A percentile compares a stretch with the other conserved stretches of the same genome.
phyloP scores from a whole-genome alignment of 805 yeast genomes.

The Yamadazyma phyllophila region DNA sequence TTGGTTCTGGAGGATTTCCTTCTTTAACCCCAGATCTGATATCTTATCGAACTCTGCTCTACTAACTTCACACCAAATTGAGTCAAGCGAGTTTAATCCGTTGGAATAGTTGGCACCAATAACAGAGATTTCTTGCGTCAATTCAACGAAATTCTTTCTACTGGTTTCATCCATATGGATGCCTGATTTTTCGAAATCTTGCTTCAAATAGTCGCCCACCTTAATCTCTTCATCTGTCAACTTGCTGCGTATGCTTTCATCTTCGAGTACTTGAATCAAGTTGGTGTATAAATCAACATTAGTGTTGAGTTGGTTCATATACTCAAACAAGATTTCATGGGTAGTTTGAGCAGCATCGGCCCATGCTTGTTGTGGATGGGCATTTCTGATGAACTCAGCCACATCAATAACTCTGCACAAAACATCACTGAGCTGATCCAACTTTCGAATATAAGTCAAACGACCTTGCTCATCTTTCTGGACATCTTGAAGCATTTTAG shows the following conservation, averaged over 20 bases:
- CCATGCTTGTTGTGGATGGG: slow-evolving; percentile 75
- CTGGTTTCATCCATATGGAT: slow-evolving; percentile 70
- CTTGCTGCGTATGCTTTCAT: slow-evolving; percentile 24
- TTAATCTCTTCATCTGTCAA: slow-evolving; percentile 73
- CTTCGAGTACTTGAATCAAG: slow-evolving; percentile 54
- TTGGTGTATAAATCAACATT: slow-evolving; percentile 66
- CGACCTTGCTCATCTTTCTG: slow-evolving; percentile 41
- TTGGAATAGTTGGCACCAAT: slow-evolving; percentile 75
- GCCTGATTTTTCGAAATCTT: slow-evolving; percentile 90
- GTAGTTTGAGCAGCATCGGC: slow-evolving; percentile 80
- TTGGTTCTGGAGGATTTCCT: slow-evolving; percentile 27
- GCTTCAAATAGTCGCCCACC: slow-evolving; percentile 75
- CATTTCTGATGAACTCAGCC: slow-evolving; percentile 86
- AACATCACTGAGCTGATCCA: slow-evolving; percentile 85
- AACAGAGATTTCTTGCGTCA: slow-evolving; percentile 78
- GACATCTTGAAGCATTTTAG: slow-evolving; percentile 45
- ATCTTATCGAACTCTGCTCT: slow-evolving; percentile 29
- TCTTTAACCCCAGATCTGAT: slow-evolving; percentile 19
- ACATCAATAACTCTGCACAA: slow-evolving; percentile 91
- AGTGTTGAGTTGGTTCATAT: slow-evolving; percentile 90
- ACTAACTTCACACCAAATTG: slow-evolving; percentile 37
- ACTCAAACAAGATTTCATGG: slow-evolving; percentile 86
- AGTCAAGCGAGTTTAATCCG: slow-evolving; percentile 37
- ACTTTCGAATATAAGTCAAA: slow-evolving; percentile 52
- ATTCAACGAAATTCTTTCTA: slow-evolving; percentile 65